Evolutionary conservation across 208 protist genomes (phyloP), one percentile per base, ranked within the genome.

Genomic region (Trypanosoma scelopori): DNA sequence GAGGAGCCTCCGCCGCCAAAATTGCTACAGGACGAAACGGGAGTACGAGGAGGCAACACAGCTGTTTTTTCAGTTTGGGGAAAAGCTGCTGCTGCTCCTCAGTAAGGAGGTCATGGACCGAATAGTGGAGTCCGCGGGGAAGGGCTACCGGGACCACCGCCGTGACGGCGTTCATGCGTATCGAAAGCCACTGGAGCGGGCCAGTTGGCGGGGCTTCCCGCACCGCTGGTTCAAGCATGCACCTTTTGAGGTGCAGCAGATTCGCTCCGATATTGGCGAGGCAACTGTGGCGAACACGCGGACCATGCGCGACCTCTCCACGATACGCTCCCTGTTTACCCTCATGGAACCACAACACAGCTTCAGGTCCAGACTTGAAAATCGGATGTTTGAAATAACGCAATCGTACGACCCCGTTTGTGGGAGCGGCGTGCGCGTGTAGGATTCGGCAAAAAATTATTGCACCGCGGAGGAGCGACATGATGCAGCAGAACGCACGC

Each of bases 171-270:
- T 96, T 23, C 74, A 94, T 50, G 59, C 53, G 45, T 79, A 81
- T 52, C 65, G 74, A 22, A 64, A 70, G 0, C 73, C 45, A 25
- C 27, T 96, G 45, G 82, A 87, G 27, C 71, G 78, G 5, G 84
- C 83, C 4, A 82, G 62, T 42, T 96, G 87, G 87, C 79, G 88
- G 12, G 79, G 71, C 12, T 96, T 96, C 50, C 87, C 87, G 18
- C 77, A 92, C 52, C 75, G 81, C 1, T 92, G 88, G 87, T 96
- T 82, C 60, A 92, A 91, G 50, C 91, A 96, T 63, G 85, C 91
- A 3, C 91, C 91, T 0, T 96, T 93, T 58, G 91, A 96, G 57
- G 84, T 96, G 28, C 85, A 93, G 60, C 85, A 96, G 76, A 75
- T 96, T 45, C 87, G 91, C 16, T 74, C 91, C 4, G 91, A 96